Conservation (phyloP, 371 early-diverging fungal species). For the Haplosporangium sp. region DNA sequence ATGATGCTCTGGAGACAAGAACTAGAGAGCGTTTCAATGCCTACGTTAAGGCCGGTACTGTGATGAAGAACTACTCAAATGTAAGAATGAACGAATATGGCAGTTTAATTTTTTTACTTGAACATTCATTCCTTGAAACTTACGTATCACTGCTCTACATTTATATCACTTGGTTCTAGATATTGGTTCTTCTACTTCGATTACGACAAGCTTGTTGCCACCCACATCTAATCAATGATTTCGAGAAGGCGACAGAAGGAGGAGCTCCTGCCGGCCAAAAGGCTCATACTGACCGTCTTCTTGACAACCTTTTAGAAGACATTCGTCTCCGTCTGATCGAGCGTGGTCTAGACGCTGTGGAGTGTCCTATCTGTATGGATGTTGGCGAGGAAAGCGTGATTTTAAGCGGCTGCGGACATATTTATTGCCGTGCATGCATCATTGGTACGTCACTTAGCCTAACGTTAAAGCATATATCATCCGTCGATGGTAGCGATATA, state of each 20-base stretch:
- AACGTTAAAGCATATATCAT: too few relatives aligned
- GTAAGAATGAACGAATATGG: slow-evolving; percentile 34
- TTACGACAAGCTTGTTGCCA: slow-evolving; percentile 79
- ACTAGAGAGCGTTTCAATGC: slow-evolving; percentile 60
- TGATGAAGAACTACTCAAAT: slow-evolving; percentile 66
- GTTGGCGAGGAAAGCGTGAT: slow-evolving; percentile 48
- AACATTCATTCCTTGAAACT: neutral
- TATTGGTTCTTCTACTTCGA: slow-evolving; percentile 64
- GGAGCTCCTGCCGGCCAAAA: slow-evolving; percentile 46
- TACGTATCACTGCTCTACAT: neutral
- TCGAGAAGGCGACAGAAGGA: slow-evolving; percentile 67
- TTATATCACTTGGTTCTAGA: slow-evolving; percentile 5
- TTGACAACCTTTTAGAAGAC: slow-evolving; percentile 31
- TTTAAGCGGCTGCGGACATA: slow-evolving; percentile 47
- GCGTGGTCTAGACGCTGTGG: slow-evolving; percentile 54
- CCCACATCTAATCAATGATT: slow-evolving; percentile 70
- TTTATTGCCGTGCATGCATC: slow-evolving; percentile 53
- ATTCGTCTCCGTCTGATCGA: slow-evolving; percentile 62
- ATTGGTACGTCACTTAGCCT: slow-evolving; percentile 17
- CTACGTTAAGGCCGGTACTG: slow-evolving; percentile 58
- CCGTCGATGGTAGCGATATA: neutral
- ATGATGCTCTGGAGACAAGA: slow-evolving; percentile 66
- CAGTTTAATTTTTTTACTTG: neutral
- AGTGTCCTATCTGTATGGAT: slow-evolving; percentile 56
- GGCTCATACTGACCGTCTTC: slow-evolving; percentile 19